These are phyloP conservation scores for Tricholoma furcatifolium DNA, from an alignment of 768 basidiomycete genomes.

Conservation along the genomic window DNA sequence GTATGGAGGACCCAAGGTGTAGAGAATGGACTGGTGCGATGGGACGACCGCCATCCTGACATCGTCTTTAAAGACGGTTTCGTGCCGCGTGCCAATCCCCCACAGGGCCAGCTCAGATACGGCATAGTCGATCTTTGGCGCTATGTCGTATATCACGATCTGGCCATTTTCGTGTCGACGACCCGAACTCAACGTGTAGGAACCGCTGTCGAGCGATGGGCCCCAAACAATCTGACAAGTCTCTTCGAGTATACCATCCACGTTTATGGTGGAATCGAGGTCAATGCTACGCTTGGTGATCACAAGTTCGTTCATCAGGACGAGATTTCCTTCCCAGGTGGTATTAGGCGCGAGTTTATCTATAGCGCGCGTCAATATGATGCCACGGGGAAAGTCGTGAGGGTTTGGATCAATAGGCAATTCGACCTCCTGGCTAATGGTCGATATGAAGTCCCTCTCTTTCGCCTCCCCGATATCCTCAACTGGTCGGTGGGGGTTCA, in stretches of 20 bases:
- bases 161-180: not conserved
- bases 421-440: conserved; percentile 5
- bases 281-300: not conserved
- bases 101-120: not conserved
- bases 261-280: conserved; percentile 2
- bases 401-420: conserved; percentile 3
- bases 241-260: conserved; percentile 1
- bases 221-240: not conserved
- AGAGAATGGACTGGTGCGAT: not conserved
- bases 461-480: conserved; percentile 1
- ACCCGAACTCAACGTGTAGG: not conserved
- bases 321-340: conserved; percentile 5
- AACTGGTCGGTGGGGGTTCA: conserved; percentile 6
- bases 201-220: not conserved
- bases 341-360: conserved; percentile 1
- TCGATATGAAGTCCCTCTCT: not conserved
- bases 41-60: conserved; percentile 3
- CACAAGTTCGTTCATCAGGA: not conserved
- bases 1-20: not conserved
- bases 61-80: conserved; percentile 4
- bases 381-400: not conserved
- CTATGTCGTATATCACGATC: not conserved
- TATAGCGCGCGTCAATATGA: conserved; percentile 4
- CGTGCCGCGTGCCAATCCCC: not conserved
- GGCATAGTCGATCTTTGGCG: not conserved